phyloP scores from a whole-genome alignment of 1,139 yeast species.

The Pneumocystis canis region DNA sequence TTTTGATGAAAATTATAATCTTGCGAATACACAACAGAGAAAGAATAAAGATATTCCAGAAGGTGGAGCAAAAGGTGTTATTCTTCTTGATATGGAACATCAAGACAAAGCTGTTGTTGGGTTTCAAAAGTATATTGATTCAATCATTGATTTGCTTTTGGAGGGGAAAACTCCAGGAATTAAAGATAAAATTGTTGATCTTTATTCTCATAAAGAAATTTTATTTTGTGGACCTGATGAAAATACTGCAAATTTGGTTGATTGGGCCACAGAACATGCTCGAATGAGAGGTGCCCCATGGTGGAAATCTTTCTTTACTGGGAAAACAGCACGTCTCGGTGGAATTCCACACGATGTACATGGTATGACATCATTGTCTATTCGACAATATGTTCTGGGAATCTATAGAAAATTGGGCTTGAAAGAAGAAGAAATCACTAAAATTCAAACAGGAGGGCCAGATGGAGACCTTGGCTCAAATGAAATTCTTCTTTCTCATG shows the following conservation, averaged over 20 bases:
- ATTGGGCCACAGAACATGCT: constrained; percentile 98
- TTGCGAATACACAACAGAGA: constrained; percentile 91
- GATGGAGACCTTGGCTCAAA: constrained; percentile 90
- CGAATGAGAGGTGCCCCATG: constrained; percentile 87
- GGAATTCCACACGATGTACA: constrained; percentile 97
- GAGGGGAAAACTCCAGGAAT: constrained; percentile 58
- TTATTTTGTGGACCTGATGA: constrained; percentile 97
- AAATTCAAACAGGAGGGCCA: constrained; percentile 97
- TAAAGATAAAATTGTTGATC: constrained; percentile 74
- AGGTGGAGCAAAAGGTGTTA: constrained; percentile 98
- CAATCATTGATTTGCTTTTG: constrained; percentile 73
- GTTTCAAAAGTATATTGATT: constrained; percentile 83
- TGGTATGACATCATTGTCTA: constrained; percentile 95
- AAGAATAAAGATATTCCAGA: constrained; percentile 97
- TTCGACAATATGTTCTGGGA: constrained; percentile 80
- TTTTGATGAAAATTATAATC: constrained; percentile 90
- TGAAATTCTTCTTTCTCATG: constrained; percentile 76
- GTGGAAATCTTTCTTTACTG: constrained; percentile 98
- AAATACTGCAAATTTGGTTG: constrained; percentile 88
- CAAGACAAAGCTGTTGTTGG: constrained; percentile 75
- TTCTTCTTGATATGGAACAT: constrained; percentile 60
- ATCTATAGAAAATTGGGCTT: constrained; percentile 67
- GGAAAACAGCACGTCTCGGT: constrained; percentile 81
- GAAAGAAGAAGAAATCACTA: constrained; percentile 45
- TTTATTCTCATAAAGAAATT: constrained; percentile 72